phyloP scores from a whole-genome alignment of 768 basidiomycete genomes.

The Rhizopogon salebrosus region DNA sequence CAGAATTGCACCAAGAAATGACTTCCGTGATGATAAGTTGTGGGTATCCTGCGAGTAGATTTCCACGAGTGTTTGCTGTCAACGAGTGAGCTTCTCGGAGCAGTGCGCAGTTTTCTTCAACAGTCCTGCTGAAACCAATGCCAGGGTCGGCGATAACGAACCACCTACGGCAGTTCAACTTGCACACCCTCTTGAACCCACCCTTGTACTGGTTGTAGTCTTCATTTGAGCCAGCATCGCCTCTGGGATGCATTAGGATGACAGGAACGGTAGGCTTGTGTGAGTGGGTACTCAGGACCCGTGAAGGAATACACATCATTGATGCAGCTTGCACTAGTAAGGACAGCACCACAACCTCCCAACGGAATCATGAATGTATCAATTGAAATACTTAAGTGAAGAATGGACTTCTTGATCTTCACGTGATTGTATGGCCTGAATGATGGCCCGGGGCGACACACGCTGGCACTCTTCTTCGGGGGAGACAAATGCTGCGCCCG shows the following conservation, averaged over 20 bases:
- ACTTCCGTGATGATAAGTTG: conserved; percentile 79
- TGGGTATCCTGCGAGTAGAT: conserved; percentile 55
- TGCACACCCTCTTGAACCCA: conserved; percentile 63
- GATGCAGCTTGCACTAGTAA: conserved; percentile 86
- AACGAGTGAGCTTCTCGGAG: conserved; percentile 48
- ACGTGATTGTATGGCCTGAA: conserved; percentile 48
- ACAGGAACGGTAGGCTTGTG: conserved; percentile 58
- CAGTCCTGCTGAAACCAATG: conserved; percentile 88
- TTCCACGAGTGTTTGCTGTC: conserved; percentile 38
- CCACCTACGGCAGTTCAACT: conserved; percentile 76
- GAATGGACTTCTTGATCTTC: conserved; percentile 9
- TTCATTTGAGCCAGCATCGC: conserved; percentile 74
- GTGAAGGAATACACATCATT: conserved; percentile 88
- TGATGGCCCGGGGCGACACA: conserved; percentile 69
- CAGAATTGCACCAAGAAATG: conserved; percentile 71
- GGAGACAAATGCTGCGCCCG: conserved; percentile 63
- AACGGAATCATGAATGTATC: conserved; percentile 58
- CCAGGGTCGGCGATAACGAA: conserved; percentile 88
- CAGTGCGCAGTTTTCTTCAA: conserved; percentile 67
- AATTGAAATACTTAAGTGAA: conserved; percentile 18
- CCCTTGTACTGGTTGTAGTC: conserved; percentile 47
- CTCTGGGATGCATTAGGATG: conserved; percentile 92
- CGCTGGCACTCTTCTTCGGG: conserved; percentile 66
- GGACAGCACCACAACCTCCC: conserved; percentile 70
- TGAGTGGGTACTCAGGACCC: conserved; percentile 48